Evolutionary conservation across 768 basidiomycete genomes (phyloP).

Genomic region (Boletus subcaerulescens): DNA sequence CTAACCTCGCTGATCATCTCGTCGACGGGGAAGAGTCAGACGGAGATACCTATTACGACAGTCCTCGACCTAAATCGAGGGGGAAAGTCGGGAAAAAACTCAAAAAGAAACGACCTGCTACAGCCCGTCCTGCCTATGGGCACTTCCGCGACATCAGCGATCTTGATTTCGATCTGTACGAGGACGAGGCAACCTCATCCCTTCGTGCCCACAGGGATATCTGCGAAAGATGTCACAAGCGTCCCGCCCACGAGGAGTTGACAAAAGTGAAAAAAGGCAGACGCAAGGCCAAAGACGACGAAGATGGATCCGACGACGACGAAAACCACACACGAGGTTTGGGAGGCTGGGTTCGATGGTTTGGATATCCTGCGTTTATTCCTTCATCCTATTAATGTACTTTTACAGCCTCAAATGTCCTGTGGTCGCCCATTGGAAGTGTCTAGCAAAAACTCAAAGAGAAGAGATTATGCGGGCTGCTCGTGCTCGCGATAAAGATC

Average conservation of each 20-base stretch:
- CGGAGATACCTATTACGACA: slow-evolving; percentile 35
- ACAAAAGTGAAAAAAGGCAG: slow-evolving; percentile 39
- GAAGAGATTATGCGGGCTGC: slow-evolving; percentile 73
- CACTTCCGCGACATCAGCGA: slow-evolving; percentile 42
- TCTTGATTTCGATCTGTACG: slow-evolving; percentile 41
- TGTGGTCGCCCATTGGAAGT: slow-evolving; percentile 73
- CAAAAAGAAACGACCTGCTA: slow-evolving; percentile 34
- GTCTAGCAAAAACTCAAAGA: slow-evolving; percentile 60
- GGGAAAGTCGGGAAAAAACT: not conserved
- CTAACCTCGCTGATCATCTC: slow-evolving; percentile 31
- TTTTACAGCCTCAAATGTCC: slow-evolving; percentile 68
- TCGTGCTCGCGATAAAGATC: slow-evolving; percentile 46
- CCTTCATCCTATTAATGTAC: slow-evolving; percentile 6
- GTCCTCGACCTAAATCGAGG: slow-evolving; percentile 6
- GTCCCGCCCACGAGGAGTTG: slow-evolving; percentile 56
- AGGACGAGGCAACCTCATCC: slow-evolving; percentile 54
- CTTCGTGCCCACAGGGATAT: slow-evolving; percentile 58
- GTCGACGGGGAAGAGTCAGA: slow-evolving; percentile 31
- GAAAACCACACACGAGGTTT: slow-evolving; percentile 45
- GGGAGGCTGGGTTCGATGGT: slow-evolving; percentile 89
- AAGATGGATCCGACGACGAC: slow-evolving; percentile 50
- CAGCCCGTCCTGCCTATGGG: slow-evolving; percentile 49
- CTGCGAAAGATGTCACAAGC: slow-evolving; percentile 70
- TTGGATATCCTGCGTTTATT: slow-evolving; percentile 20
- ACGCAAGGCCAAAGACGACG: slow-evolving; percentile 39